Base-by-base conservation (phyloP, 192 early-diverging fungal species). In the Cladochytrium replicatum region DNA sequence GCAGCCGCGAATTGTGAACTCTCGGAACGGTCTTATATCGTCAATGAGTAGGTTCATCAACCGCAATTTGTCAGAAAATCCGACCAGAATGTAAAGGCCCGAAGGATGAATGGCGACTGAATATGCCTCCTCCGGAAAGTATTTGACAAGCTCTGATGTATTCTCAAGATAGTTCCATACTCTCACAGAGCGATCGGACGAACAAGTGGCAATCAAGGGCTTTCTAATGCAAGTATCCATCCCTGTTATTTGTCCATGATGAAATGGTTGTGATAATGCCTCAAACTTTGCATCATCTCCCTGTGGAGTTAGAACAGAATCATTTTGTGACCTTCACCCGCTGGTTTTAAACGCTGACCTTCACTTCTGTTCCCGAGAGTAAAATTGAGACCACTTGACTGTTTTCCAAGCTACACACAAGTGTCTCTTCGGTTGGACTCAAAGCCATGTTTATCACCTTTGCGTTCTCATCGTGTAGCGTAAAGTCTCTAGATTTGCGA, bases 71-170 rank as follows among this genome's bases (percentile, higher is more conserved):
- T 81, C 78, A 41, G 57, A 56, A 46, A 81, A 81, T 3, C 78
- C 78, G 25, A 79, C 78, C 5, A 81, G 56, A 34, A 81, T 70
- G 47, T 79, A 78, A n/a, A 81, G 66, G n/a, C 78, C 78, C 11
- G 66, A 69, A 7, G 78, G 78, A 49, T 81, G 78, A 19, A 81
- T 63, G 8, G 78, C 75, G 13, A 79, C 64, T 5, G 58, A 57
- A 47, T 64, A 80, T n/a, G 76, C 61, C 58, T 81, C 78, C 53
- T 81, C 78, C 8, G 72, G 60, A 55, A 81, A 81, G 41, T 66
- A 67, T 46, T 80, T 80, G 29, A 75, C 73, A 13, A 81, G 57
- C 47, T 81, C 78, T 21, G 51, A 66, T 29, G 66, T 68, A 21
- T 50, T 54, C 13, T 81, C 76, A 13, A 74, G 24, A 37, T 81